Percentiles rank a stretch among this genome's conserved stretches.
These are phyloP conservation scores for Trichoderma brevicompactum DNA, from an alignment of 2,329 filamentous ascomycete genomes.

Conservation along the genomic window DNA sequence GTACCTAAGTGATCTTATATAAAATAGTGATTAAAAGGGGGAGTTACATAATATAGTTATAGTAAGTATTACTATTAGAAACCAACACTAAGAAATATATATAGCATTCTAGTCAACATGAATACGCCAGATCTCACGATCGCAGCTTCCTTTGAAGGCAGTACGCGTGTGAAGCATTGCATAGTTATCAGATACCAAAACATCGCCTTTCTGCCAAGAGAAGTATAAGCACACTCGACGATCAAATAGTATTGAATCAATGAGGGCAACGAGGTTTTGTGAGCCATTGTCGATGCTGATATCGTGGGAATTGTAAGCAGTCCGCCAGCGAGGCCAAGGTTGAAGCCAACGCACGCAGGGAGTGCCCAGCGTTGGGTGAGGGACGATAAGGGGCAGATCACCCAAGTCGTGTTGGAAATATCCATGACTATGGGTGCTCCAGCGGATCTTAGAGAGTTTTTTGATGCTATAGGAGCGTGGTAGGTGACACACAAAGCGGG, in stretches of 20 bases:
- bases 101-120: slow-evolving; percentile 53
- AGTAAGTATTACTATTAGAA: too few species aligned
- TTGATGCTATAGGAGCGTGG: slow-evolving; percentile 10
- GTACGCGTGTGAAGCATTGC: slow-evolving; percentile 55
- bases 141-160: slow-evolving; percentile 48
- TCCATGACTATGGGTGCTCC: slow-evolving; percentile 16
- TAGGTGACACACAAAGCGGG: not conserved
- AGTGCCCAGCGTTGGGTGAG: slow-evolving; percentile 50
- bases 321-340: slow-evolving; percentile 57
- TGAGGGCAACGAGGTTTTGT: slow-evolving; percentile 38
- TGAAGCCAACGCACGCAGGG: slow-evolving; percentile 60
- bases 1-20: too few species aligned
- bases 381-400: slow-evolving; percentile 49
- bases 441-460: slow-evolving; percentile 23
- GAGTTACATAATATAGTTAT: too few species aligned
- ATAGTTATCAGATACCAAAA: slow-evolving; percentile 58
- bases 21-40: too few species aligned
- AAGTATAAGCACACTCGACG: slow-evolving; percentile 55
- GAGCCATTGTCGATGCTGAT: slow-evolving; percentile 47
- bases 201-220: slow-evolving; percentile 58
- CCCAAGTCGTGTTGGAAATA: not conserved
- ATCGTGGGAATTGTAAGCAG: slow-evolving; percentile 52
- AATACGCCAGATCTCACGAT: slow-evolving; percentile 56
- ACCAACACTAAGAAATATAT: too few species aligned
- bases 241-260: slow-evolving; percentile 53